These are phyloP conservation scores for Dioszegia crocea DNA, from an alignment of 768 basidiomycete genomes.

Conservation along the genomic window DNA sequence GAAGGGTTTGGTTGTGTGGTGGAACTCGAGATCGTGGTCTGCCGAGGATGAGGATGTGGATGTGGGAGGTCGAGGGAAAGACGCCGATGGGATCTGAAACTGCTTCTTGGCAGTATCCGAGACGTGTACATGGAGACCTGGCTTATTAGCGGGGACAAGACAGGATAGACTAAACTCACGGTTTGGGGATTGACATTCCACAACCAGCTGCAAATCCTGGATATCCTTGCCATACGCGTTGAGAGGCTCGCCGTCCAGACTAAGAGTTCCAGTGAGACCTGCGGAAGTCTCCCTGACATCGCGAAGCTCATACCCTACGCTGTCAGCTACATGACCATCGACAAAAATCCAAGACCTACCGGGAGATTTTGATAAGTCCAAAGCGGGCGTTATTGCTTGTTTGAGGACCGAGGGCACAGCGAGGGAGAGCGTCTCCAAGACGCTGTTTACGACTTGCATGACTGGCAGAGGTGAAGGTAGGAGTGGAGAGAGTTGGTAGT, in stretches of 20 bases:
- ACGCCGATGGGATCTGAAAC: constrained; percentile 60
- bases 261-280: constrained; percentile 13
- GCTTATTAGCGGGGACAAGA: neutral
- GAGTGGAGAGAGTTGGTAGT: too few relatives aligned
- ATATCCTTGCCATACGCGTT: constrained; percentile 30
- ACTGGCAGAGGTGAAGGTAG: too few relatives aligned
- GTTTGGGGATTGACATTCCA: constrained; percentile 23
- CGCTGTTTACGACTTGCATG: neutral
- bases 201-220: constrained; percentile 12
- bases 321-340: neutral
- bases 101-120: constrained; percentile 53
- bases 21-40: constrained; percentile 63
- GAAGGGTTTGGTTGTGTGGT: constrained; percentile 62
- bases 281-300: neutral
- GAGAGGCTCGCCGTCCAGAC: constrained; percentile 4
- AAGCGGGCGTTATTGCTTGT: neutral
- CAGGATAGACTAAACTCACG: constrained; percentile 1
- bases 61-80: constrained; percentile 48
- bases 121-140: constrained; percentile 50
- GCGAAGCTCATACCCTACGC: constrained; percentile 16
- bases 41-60: neutral
- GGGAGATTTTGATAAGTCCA: neutral
- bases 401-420: neutral
- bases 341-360: neutral
- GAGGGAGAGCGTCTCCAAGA: neutral